Percentiles rank a stretch among this genome's conserved stretches.
phyloP scores from a whole-genome alignment of 2,329 filamentous ascomycete genomes.

The Rhinocladiella similis region DNA sequence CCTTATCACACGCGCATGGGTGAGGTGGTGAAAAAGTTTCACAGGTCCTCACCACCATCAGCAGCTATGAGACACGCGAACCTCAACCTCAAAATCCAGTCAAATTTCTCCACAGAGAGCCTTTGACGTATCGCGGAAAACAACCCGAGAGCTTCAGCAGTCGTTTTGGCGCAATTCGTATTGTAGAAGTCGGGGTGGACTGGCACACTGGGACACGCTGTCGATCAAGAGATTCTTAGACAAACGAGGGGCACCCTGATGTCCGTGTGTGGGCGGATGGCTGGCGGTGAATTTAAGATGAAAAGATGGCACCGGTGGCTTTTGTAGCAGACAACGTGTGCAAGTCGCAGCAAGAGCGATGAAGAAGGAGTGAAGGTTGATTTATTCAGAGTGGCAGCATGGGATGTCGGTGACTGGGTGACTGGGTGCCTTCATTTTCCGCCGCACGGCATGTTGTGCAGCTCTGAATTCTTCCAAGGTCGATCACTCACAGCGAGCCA shows the following conservation, averaged over 20 bases:
- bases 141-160: background rate
- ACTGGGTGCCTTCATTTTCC: constrained; percentile 18
- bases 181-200: background rate
- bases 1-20: constrained; percentile 6
- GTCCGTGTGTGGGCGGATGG: constrained; percentile 2
- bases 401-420: constrained; percentile 14
- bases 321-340: background rate
- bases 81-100: constrained; percentile 6
- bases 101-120: background rate
- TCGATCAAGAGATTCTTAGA: constrained; percentile 1
- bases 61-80: constrained; percentile 8
- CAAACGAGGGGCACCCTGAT: constrained; percentile 14
- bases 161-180: background rate
- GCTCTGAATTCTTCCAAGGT: background rate
- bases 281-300: background rate
- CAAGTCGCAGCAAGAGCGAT: constrained; percentile 14
- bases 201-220: background rate
- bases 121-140: background rate
- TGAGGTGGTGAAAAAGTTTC: constrained; percentile 22
- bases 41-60: constrained; percentile 10
- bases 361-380: constrained; percentile 15
- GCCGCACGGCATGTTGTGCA: constrained; percentile 9
- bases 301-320: constrained; percentile 2
- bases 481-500: constrained; percentile 7
- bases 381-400: constrained; percentile 13